phyloP scores from a whole-genome alignment of 2,329 filamentous ascomycete genomes.

The Monosporascus sp. region DNA sequence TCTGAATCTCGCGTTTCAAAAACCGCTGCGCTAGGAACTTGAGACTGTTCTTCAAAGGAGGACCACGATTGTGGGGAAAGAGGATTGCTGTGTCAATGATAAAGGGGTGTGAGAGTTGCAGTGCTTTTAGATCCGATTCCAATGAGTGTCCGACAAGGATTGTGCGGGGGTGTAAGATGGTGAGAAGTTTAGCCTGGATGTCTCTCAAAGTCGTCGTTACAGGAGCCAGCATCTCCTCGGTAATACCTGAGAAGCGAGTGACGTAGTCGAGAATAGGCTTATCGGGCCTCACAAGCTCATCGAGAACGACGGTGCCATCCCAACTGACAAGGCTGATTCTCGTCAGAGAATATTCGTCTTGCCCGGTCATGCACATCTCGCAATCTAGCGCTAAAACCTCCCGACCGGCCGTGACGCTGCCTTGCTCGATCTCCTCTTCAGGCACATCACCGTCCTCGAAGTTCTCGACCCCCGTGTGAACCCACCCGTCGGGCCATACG shows the following conservation, averaged over 20 bases:
- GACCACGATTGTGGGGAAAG: conserved; percentile 84
- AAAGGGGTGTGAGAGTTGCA: conserved; percentile 85
- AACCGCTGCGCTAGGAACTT: conserved; percentile 88
- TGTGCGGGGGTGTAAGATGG: conserved; percentile 64
- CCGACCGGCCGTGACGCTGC: conserved; percentile 78
- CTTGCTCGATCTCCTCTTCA: conserved; percentile 67
- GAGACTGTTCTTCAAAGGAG: conserved; percentile 82
- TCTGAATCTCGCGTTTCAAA: conserved; percentile 81
- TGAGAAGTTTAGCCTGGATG: conserved; percentile 71
- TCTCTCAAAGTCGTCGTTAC: conserved; percentile 80
- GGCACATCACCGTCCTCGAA: conserved; percentile 63
- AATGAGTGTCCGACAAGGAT: conserved; percentile 78
- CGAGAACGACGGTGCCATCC: conserved; percentile 75
- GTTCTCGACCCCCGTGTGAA: conserved; percentile 65
- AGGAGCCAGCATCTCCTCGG: conserved; percentile 71
- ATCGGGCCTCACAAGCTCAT: conserved; percentile 86
- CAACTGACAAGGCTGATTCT: conserved; percentile 83
- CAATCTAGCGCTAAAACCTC: conserved; percentile 82
- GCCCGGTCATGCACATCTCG: conserved; percentile 91
- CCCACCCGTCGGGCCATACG: conserved; percentile 66
- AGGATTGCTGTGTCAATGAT: conserved; percentile 88
- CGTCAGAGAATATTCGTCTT: conserved; percentile 75
- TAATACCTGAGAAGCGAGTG: conserved; percentile 89
- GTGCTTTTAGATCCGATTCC: conserved; percentile 75
- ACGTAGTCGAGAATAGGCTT: conserved; percentile 90